Evolutionary conservation across 164 flowering plant species (phyloP), one percentile per base, ranked within the genome.

Genomic region (Macadamia integrifolia): DNA sequence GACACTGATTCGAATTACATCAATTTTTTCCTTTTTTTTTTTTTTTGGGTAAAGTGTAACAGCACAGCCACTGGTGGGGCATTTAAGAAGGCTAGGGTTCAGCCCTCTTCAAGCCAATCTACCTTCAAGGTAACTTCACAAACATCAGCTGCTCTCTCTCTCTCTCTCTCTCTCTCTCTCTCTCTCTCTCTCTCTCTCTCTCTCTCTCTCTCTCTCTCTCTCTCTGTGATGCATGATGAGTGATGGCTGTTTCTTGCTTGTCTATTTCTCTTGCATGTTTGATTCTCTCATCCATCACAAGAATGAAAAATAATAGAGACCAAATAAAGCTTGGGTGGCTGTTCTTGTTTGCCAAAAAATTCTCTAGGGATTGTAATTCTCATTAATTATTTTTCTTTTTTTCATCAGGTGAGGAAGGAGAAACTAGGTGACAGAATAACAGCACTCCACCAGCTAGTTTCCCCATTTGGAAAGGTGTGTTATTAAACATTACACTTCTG

Each of bases 71-170:
- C 64, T 64, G 92, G 97, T 75, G 87, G 89, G 70, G 85, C 81
- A 60, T 55, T 75, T 53, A 92, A 92, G 88, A 92, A 87, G 78
- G 86, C 97, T 67, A 88, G 83, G 83, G 81, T 92, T 82, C 96
- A 88, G 68, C 74, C 87, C 50, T 78, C 91, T 61, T 71, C 92
- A 70, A 66, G 79, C 59, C 91, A 84, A 70, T 58, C 92, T 60
- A 71, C 86, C 63, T 78, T 87, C 86, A 89, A 87, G 93, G 95
- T 88, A 74, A 70, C 23, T 67, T 62, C 15, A 53, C 6, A 53
- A 1, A 11, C 13, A 14, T 53, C 57, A 53, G 57, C 15, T 4
- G 57, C 13, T 53, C 57, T 53, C 17, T 53, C 53, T 49, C 53
- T 49, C 53, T 49, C 53, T 49, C 53, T 49, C 17, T 53, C 17